phyloP scores from a whole-genome alignment of 2,329 filamentous ascomycete genomes.

The Trichoderma sp. region DNA sequence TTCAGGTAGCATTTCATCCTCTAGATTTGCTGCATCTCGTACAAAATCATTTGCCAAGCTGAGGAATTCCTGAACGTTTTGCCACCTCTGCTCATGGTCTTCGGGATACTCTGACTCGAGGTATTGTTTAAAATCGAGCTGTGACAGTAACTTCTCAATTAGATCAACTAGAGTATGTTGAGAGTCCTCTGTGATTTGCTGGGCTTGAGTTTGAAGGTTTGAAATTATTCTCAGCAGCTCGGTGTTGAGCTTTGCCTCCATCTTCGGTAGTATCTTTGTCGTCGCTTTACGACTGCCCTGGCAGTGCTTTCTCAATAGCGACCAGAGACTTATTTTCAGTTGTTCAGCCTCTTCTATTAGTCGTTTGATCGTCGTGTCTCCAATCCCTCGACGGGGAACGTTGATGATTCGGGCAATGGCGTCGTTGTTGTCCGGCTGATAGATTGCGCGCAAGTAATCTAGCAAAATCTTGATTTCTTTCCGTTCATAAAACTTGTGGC shows the following conservation, averaged over 20 bases:
- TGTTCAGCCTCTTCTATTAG: constrained; percentile 75
- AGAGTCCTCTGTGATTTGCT: constrained; percentile 28
- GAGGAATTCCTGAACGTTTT: constrained; percentile 86
- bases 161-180: constrained; percentile 44
- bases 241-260: constrained; percentile 53
- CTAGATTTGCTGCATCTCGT: constrained; percentile 40
- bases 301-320: constrained; percentile 59
- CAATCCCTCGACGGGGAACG: constrained; percentile 74
- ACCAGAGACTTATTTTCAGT: constrained; percentile 70
- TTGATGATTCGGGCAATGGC: constrained; percentile 83
- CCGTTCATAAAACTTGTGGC: constrained; percentile 87
- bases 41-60: constrained; percentile 72
- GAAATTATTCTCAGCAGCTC: constrained; percentile 46
- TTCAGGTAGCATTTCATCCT: constrained; percentile 58
- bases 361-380: constrained; percentile 71
- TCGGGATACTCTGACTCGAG: constrained; percentile 69
- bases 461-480: constrained; percentile 82
- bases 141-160: constrained; percentile 55
- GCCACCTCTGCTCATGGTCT: constrained; percentile 76
- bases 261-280: constrained; percentile 48
- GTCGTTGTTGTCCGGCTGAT: constrained; percentile 84
- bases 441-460: constrained; percentile 83
- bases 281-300: constrained; percentile 46
- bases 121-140: constrained; percentile 71
- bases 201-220: constrained; percentile 31